These are phyloP conservation scores for Saccharomycopsis capsularis DNA, from an alignment of 805 yeast genomes.

Conservation along the genomic window DNA sequence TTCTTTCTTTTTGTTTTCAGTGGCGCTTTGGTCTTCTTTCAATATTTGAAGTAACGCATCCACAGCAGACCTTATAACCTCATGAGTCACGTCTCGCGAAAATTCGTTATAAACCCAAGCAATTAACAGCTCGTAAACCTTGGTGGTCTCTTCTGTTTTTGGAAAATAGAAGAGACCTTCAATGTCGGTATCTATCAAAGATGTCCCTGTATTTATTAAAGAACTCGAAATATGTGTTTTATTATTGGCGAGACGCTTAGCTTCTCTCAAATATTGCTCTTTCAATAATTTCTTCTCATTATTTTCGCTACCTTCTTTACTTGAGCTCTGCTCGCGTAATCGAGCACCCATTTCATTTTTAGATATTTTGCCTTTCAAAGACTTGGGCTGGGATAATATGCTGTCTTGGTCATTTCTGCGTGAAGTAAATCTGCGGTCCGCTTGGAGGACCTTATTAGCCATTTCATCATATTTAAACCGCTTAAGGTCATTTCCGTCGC, in stretches of 20 bases:
- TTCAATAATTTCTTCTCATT: constrained; percentile 23
- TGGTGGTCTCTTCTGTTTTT: constrained; percentile 43
- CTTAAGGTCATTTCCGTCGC: constrained; percentile 5
- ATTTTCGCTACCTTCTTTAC: constrained; percentile 22
- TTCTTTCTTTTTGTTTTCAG: constrained; percentile 42
- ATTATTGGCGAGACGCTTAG: constrained; percentile 20
- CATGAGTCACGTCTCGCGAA: constrained; percentile 52
- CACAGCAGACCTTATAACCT: constrained; percentile 61
- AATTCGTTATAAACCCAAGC: constrained; percentile 27
- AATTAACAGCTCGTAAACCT: constrained; percentile 38
- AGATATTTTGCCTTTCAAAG: constrained; percentile 63
- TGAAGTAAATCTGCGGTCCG: constrained; percentile 47
- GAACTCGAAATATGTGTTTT: not conserved
- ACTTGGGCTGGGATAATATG: constrained; percentile 58
- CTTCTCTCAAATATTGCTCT: constrained; percentile 22
- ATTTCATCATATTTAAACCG: constrained; percentile 59
- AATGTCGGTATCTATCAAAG: constrained; percentile 25
- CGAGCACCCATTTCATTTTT: constrained; percentile 64
- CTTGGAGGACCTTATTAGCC: constrained; percentile 67
- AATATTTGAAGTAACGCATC: constrained; percentile 54
- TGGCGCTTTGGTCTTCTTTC: constrained; percentile 37
- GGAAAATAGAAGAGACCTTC: constrained; percentile 61
- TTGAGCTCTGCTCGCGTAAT: constrained; percentile 22
- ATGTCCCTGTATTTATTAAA: not conserved
- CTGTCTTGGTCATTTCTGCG: constrained; percentile 38